These are phyloP conservation scores for Lolium perenne DNA, from an alignment of 176 grass and related monocot genomes.

Conservation along the genomic window DNA sequence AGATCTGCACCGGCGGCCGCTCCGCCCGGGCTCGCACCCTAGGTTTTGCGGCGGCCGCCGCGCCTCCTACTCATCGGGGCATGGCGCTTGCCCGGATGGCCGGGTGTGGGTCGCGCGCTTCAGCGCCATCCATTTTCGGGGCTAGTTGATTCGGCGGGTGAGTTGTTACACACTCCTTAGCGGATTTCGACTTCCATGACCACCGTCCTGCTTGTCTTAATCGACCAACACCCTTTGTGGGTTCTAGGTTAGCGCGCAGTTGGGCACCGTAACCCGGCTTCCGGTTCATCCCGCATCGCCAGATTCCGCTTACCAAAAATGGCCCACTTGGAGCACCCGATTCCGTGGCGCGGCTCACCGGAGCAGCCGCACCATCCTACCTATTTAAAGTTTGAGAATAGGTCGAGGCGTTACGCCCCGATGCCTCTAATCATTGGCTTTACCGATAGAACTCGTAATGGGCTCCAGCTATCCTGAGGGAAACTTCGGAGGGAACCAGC, in stretches of 20 bases:
- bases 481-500: slow-evolving; percentile 88
- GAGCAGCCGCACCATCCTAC: slow-evolving; percentile 26
- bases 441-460: slow-evolving; percentile 21
- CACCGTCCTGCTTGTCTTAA: slow-evolving; percentile 38
- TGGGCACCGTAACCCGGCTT: slow-evolving; percentile 41
- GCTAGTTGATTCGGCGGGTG: slow-evolving; percentile 84
- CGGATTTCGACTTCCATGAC: no score
- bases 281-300: slow-evolving; percentile 55
- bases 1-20: slow-evolving; percentile 42
- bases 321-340: slow-evolving; percentile 51
- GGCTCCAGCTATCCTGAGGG: slow-evolving; percentile 65
- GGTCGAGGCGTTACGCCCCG: background rate
- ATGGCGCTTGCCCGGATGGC: no score
- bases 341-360: background rate
- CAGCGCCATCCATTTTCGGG: slow-evolving; percentile 66
- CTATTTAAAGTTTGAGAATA: slow-evolving; percentile 67
- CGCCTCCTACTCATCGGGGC: no score
- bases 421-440: no score
- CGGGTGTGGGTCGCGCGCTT: no score
- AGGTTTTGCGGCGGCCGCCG: slow-evolving; percentile 39
- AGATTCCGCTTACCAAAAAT: slow-evolving; percentile 58
- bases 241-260: slow-evolving; percentile 57
- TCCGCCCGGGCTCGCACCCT: slow-evolving; percentile 64
- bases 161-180: slow-evolving; percentile 40
- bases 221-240: slow-evolving; percentile 65